phyloP scores from a whole-genome alignment of 2,329 filamentous ascomycete genomes.

The Neobulgaria alba region DNA sequence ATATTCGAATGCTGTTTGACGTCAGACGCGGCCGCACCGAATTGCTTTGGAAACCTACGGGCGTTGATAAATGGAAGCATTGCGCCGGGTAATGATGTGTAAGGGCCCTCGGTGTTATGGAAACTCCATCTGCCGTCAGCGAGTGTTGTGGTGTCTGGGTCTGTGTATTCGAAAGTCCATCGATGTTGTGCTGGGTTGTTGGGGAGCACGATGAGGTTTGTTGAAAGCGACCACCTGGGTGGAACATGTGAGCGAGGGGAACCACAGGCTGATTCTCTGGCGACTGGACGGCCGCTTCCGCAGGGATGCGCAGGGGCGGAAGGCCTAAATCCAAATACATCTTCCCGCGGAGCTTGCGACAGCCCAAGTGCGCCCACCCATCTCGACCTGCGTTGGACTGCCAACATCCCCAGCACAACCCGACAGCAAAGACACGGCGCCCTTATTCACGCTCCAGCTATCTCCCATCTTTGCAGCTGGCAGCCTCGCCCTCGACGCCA shows the following conservation, averaged over 20 bases:
- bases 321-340: neutral
- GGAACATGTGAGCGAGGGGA: no score
- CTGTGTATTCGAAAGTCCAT: no score
- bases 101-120: neutral
- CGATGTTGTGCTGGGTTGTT: neutral
- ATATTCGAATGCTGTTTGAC: conserved; percentile 49
- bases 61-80: conserved; percentile 59
- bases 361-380: neutral
- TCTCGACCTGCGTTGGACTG: no score
- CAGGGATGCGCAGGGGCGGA: neutral
- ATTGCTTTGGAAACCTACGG: conserved; percentile 35
- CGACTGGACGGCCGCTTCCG: neutral
- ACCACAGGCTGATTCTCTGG: no score
- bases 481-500: no score
- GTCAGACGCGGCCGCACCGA: conserved; percentile 20
- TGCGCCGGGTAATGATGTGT: conserved; percentile 1
- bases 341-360: neutral
- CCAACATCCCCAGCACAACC: neutral
- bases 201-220: neutral
- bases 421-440: neutral
- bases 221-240: no score
- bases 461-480: no score
- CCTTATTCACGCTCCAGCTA: neutral
- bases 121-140: neutral
- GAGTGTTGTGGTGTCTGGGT: no score